phyloP scores from a whole-genome alignment of 345 rosid species.

The Cardamine chenopodiifolia region DNA sequence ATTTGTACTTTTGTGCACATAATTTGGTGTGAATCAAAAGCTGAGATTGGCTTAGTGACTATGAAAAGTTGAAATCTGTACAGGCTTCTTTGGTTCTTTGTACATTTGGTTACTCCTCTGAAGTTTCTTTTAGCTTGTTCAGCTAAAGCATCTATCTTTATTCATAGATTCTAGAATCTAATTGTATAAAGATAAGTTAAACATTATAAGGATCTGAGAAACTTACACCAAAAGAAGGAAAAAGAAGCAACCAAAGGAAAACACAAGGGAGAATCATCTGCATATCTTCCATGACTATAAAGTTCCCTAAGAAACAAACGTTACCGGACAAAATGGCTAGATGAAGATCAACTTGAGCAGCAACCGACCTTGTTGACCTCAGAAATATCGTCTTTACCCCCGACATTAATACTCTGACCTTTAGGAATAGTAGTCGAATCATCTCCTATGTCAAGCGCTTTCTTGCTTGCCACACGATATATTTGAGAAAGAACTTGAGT shows the following conservation, averaged over 20 bases:
- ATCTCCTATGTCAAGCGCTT: conserved; percentile 63
- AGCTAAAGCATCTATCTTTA: not conserved
- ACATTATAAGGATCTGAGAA: conserved; percentile 23
- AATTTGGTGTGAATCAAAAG: conserved; percentile 23
- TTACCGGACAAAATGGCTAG: not conserved
- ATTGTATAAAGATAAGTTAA: not conserved
- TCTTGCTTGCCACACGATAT: conserved; percentile 73
- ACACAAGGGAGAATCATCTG: conserved; percentile 28
- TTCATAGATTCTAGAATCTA: not conserved
- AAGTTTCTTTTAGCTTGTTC: conserved; percentile 37
- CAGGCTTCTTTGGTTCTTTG: conserved; percentile 39
- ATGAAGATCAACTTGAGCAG: conserved; percentile 47
- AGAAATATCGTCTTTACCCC: conserved; percentile 69
- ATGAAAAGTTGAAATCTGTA: conserved; percentile 38
- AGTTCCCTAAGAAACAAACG: conserved; percentile 22
- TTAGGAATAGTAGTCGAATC: conserved; percentile 70
- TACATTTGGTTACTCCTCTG: conserved; percentile 44
- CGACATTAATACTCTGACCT: conserved; percentile 70
- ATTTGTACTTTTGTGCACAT: conserved; percentile 51
- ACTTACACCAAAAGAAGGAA: conserved; percentile 25
- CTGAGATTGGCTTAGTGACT: conserved; percentile 35
- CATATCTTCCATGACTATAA: conserved; percentile 21
- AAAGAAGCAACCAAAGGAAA: conserved; percentile 8
- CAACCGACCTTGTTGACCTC: conserved; percentile 73
- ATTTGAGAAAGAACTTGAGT: conserved; percentile 79